phyloP scores from a whole-genome alignment of 306 rosid genomes.

The Ammopiptanthus mongolicus region DNA sequence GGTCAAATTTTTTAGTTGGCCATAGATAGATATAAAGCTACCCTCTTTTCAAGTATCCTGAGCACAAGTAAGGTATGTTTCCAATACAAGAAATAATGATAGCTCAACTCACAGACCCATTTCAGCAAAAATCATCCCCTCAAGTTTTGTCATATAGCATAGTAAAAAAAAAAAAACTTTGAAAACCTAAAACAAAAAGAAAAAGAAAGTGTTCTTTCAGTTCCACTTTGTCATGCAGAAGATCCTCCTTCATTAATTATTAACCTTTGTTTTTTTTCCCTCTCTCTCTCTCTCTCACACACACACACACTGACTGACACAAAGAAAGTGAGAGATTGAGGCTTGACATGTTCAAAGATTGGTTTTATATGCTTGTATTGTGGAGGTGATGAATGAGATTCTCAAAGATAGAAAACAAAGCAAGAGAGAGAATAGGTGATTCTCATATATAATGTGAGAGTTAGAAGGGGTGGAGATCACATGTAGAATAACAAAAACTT shows the following conservation, averaged over 20 bases:
- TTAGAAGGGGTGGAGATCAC: constrained; percentile 46
- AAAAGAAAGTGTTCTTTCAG: constrained; percentile 21
- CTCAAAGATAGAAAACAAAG: constrained; percentile 49
- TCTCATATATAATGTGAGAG: constrained; percentile 40
- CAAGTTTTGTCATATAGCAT: constrained; percentile 13
- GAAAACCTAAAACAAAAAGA: not conserved
- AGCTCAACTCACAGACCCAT: constrained; percentile 33
- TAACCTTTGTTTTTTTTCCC: constrained; percentile 6
- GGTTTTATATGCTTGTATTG: constrained; percentile 53
- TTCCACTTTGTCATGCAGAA: constrained; percentile 33
- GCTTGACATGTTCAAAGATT: constrained; percentile 69
- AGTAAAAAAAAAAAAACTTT: not conserved
- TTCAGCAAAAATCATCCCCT: constrained; percentile 5
- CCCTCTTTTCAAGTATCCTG: constrained; percentile 40
- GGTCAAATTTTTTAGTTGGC: constrained; percentile 35
- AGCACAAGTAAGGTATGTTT: constrained; percentile 67
- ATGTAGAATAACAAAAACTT: constrained; percentile 45
- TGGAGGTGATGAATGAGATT: constrained; percentile 75
- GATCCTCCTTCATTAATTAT: constrained; percentile 38
- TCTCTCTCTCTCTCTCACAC: constrained; percentile 2
- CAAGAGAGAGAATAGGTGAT: constrained; percentile 24
- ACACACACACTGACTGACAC: constrained; percentile 28
- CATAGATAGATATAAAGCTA: constrained; percentile 33
- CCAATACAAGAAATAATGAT: constrained; percentile 74
- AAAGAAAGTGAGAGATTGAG: constrained; percentile 40